A percentile compares a stretch with the other conserved stretches of the same genome.
phyloP scores from a whole-genome alignment of 352 stramenopile species.

The Phytophthora sp. region DNA sequence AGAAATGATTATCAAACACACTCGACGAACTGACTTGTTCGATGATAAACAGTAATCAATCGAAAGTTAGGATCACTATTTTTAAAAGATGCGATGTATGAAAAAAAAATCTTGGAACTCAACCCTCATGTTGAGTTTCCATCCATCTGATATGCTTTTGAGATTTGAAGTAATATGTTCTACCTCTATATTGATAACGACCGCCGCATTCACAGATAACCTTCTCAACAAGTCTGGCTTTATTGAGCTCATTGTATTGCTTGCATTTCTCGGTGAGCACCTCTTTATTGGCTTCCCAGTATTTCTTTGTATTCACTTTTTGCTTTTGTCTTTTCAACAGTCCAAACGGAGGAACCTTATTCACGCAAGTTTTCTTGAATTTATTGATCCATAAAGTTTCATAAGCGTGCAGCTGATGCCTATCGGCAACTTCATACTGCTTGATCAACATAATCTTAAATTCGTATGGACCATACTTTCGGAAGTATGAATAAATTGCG shows the following conservation, averaged over 20 bases:
- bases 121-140: neutral
- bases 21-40: too few species aligned
- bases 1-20: too few species aligned
- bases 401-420: neutral
- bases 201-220: neutral
- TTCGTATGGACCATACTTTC: neutral
- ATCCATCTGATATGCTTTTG: conserved; percentile 1
- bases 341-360: neutral
- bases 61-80: neutral
- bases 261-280: neutral
- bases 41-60: too few species aligned
- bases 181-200: neutral
- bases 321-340: neutral
- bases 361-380: conserved; percentile 5
- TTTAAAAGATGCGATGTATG: neutral
- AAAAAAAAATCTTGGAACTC: neutral
- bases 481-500: conserved; percentile 5
- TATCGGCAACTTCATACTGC: conserved; percentile 3
- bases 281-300: neutral
- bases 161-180: conserved; percentile 7
- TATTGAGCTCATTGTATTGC: neutral
- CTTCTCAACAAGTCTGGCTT: neutral
- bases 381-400: conserved; percentile 1
- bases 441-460: conserved; percentile 5
- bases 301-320: neutral